A percentile compares a stretch with the other conserved stretches of the same genome.
phyloP scores from a whole-genome alignment of 768 basidiomycete species.

The Podaxis sp. region DNA sequence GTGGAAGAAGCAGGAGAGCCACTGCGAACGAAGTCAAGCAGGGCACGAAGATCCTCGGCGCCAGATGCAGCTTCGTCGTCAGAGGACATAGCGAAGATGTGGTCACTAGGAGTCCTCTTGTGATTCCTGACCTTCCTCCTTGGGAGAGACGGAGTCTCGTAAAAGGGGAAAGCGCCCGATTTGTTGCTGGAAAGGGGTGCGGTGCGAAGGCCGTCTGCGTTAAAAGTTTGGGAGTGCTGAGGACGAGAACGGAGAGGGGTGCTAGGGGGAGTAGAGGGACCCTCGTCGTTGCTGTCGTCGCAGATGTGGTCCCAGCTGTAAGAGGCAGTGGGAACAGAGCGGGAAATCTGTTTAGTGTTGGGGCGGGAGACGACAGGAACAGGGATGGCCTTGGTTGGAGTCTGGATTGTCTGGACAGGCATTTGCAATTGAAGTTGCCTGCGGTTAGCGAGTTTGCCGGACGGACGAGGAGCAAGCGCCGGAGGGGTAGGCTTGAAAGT shows the following conservation, averaged over 20 bases:
- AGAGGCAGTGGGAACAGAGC: constrained; percentile 52
- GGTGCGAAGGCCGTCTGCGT: constrained; percentile 45
- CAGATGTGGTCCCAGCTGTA: constrained; percentile 63
- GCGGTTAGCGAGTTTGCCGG: constrained; percentile 60
- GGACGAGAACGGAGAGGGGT: constrained; percentile 53
- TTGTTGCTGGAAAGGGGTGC: constrained; percentile 43
- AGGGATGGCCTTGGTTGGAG: constrained; percentile 44
- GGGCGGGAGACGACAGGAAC: constrained; percentile 36
- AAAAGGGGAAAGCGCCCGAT: constrained; percentile 40
- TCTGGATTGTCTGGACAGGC: constrained; percentile 32
- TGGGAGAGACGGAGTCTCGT: constrained; percentile 21
- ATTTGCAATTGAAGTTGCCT: constrained; percentile 39
- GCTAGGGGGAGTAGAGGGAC: constrained; percentile 37
- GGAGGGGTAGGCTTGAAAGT: constrained; percentile 30
- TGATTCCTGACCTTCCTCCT: constrained; percentile 41
- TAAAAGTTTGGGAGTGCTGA: constrained; percentile 13
- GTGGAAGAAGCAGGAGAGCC: constrained; percentile 17
- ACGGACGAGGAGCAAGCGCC: constrained; percentile 46
- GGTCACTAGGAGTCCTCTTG: constrained; percentile 66
- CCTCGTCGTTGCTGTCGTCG: constrained; percentile 63
- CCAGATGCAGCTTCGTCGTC: constrained; percentile 59
- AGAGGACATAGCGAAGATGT: constrained; percentile 72
- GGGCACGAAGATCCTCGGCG: constrained; percentile 29
- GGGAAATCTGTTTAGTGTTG: constrained; percentile 34
- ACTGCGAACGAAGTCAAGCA: constrained; percentile 28